Evolutionary conservation across 192 early-diverging fungal species (phyloP), one percentile per base, ranked within the genome.

Genomic region (Entomortierella beljakovae): DNA sequence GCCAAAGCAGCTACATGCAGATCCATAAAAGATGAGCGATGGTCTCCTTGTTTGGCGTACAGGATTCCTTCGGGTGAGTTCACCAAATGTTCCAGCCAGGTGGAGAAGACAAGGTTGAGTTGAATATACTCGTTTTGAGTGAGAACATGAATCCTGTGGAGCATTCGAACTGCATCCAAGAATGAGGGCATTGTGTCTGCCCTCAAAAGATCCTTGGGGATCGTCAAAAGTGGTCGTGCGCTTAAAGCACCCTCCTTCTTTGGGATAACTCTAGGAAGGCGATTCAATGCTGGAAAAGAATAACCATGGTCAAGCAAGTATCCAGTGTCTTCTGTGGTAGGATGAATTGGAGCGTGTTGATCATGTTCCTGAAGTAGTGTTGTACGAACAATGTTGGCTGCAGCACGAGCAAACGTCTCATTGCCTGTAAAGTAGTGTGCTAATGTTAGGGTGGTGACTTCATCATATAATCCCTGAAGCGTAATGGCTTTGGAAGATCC

Each of bases 71-170:
- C 81, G 10, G 85, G 84, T 0, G 84, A 88, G 61, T 85, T 87
- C 23, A 90, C 75, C 13, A 87, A 56, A 48, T 85, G 84, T 53
- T 88, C 87, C 46, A 90, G 51, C 60, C 84, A 84, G 25, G 82
- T 81, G 0, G 88, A 82, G 38, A 83, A 74, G 31, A 88, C 82
- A 29, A 80, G 80, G 22, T 77, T 73, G 3, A 90, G 65, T 54
- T 90, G 82, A 13, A 84, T 81, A 52, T 82, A 90, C 71, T 90
- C 88, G 55, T 86, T 87, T 34, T 90, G 87, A 2, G 88, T 87
- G 18, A 90, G 48, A 1, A 80, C 73, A 59, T 86, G 86, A 51
- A 73, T 71, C 15, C 81, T 80, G 33, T 84, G 79, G 20, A 90
- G 65, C 51, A 88, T 76, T 11, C 87, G 79, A 25, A 88, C 75